Evolutionary conservation across 345 rosid species (phyloP).

Genomic region (Hypericum perforatum): DNA sequence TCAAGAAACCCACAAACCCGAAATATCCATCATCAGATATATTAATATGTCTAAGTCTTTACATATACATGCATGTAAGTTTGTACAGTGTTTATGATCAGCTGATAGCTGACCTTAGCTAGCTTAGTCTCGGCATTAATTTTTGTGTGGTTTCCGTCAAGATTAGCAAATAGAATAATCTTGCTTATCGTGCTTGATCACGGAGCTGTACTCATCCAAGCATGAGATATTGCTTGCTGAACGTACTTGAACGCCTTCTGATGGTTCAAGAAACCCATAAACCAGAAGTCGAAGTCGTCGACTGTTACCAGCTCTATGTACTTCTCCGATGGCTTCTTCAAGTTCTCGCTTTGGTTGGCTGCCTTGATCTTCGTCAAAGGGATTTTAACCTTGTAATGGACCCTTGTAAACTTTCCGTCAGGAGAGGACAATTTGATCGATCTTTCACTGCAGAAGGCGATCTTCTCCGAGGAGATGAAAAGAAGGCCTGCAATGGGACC

Average conservation of each 20-base stretch:
- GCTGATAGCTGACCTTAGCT: too few relatives aligned
- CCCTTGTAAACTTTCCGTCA: constrained; percentile 28
- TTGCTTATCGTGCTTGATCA: too few relatives aligned
- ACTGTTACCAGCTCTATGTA: constrained; percentile 1
- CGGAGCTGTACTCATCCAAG: too few relatives aligned
- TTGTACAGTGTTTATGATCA: too few relatives aligned
- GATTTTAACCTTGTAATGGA: constrained; percentile 36
- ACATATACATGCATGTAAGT: too few relatives aligned
- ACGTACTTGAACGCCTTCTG: constrained; percentile 8
- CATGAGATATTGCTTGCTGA: constrained; percentile 1
- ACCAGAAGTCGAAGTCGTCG: constrained; percentile 8
- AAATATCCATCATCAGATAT: too few relatives aligned
- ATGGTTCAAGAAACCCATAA: constrained; percentile 7
- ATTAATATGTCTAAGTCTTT: too few relatives aligned
- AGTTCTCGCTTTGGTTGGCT: constrained; percentile 7
- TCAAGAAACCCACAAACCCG: too few relatives aligned
- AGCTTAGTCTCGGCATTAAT: too few relatives aligned
- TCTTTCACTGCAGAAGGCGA: constrained; percentile 22
- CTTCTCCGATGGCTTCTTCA: constrained; percentile 5
- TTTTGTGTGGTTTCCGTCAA: too few relatives aligned
- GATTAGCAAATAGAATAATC: too few relatives aligned
- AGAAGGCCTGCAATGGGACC: constrained; percentile 51
- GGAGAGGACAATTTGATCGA: constrained; percentile 18
- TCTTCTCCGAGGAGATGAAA: constrained; percentile 28
- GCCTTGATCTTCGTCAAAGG: constrained; percentile 4